A percentile compares a stretch with the other conserved stretches of the same genome.
Evolutionary conservation across 345 rosid species (phyloP).

Genomic region (Linum lewisii): DNA sequence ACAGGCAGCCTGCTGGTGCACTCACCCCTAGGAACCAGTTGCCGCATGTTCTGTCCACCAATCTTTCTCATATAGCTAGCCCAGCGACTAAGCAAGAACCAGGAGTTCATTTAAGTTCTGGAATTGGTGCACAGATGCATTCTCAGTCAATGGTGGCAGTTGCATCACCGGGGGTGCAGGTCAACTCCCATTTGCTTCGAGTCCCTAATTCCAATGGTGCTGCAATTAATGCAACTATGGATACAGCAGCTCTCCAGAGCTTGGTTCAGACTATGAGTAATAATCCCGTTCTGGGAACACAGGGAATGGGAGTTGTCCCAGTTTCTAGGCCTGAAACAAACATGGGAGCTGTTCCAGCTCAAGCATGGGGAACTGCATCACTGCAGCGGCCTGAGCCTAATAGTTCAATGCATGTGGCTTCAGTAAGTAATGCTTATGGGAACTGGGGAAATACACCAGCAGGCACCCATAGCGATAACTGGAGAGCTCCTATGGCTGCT

Average conservation of each 20-base stretch:
- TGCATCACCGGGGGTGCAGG: constrained; percentile 32
- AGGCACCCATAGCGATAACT: constrained; percentile 30
- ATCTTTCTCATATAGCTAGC: constrained; percentile 24
- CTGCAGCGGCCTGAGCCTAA: constrained; percentile 31
- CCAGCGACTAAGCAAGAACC: constrained; percentile 33
- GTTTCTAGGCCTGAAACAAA: constrained; percentile 30
- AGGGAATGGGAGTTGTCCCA: constrained; percentile 35
- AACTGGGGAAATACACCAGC: constrained; percentile 34
- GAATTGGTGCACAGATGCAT: constrained; percentile 26
- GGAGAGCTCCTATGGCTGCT: constrained; percentile 44
- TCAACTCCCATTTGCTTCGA: constrained; percentile 22
- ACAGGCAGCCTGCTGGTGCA: constrained; percentile 31
- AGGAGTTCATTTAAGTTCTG: constrained; percentile 27
- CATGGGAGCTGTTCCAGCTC: constrained; percentile 35
- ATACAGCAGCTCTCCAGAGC: constrained; percentile 37
- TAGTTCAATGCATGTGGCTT: constrained; percentile 15
- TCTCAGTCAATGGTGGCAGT: constrained; percentile 20
- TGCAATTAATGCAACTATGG: constrained; percentile 24
- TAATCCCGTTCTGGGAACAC: constrained; percentile 26
- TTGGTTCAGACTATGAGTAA: constrained; percentile 33
- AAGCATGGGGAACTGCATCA: constrained; percentile 42
- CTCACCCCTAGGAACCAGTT: constrained; percentile 20
- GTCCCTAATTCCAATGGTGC: constrained; percentile 14
- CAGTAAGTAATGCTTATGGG: constrained; percentile 29
- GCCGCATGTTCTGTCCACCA: constrained; percentile 15